Base-by-base conservation (phyloP, 306 rosid species). In the Datisca glomerata region DNA sequence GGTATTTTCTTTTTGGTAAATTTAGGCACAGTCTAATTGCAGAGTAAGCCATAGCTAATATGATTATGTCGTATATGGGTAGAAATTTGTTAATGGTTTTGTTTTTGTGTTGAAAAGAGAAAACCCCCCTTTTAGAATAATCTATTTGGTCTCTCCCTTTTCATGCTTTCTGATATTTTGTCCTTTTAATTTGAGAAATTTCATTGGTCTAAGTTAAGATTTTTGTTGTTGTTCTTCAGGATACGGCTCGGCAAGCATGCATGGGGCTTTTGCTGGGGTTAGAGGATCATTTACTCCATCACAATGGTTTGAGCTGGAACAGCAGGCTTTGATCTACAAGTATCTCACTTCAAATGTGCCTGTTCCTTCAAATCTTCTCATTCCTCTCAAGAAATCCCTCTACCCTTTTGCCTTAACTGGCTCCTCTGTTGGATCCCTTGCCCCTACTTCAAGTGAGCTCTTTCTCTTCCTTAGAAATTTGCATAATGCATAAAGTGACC, bases 251-350 rank as follows among this genome's bases (percentile, higher is more conserved):
- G 72, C 64, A 51, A 55, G 62, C 58, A 56, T 67, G 72, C 72
- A 59, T 63, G 80, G 31, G 56, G 11, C 36, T 51, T 43, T 41
- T 39, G 41, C 57, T 16, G 65, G 60, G 32, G 48, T 24, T 12
- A 64, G 63, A 64, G 80, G 66, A 25, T 72, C 69, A 41, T 73
- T 73, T 57, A 73, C 69, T 34, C 72, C 67, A 17, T 73, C 69
- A n/a, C 80, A 73, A 46, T 68, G 80, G 80, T 46, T 68, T 35
- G 80, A 73, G 66, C 66, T 73, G 18, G 80, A 73, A 56, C 72
- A 73, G 53, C 80, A 73, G 60, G 80, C 80, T 34, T 60, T 73
- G 72, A 73, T 73, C 72, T 68, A 64, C 69, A 68, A 73, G 65
- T 68, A 68, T 55, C 48, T 73, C 50, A 55, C 65, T 47, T 57